Conservation (phyloP, 83 land plant species). For the Larix sibirica region DNA sequence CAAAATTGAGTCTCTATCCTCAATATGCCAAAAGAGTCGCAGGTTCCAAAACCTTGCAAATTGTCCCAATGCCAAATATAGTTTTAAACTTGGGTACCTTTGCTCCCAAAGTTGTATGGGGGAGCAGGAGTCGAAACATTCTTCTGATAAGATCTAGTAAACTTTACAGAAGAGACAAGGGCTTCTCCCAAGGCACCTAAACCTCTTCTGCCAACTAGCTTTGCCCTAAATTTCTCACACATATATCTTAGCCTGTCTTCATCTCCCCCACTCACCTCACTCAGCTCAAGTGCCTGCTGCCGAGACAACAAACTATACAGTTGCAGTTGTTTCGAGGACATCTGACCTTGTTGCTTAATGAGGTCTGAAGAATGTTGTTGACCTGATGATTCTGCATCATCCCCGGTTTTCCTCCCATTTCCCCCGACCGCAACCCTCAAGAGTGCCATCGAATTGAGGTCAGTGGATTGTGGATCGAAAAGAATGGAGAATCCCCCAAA, state of each 20-base stretch:
- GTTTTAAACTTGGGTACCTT: slow-evolving; percentile 15
- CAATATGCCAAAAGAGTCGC: slow-evolving; percentile 1
- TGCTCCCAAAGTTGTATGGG: slow-evolving; percentile 6
- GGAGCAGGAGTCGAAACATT: neutral
- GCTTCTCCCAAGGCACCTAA: slow-evolving; percentile 63
- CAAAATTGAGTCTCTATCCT: slow-evolving; percentile 8
- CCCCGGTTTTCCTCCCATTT: slow-evolving; percentile 30
- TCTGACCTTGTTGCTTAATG: slow-evolving; percentile 23
- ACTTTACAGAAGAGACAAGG: slow-evolving; percentile 49
- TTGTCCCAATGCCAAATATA: neutral
- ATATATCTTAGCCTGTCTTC: slow-evolving; percentile 55
- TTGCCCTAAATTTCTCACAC: slow-evolving; percentile 59
- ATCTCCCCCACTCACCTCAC: slow-evolving; percentile 53
- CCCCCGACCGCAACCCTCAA: slow-evolving; percentile 50
- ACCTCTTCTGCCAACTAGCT: slow-evolving; percentile 76
- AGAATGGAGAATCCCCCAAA: slow-evolving; percentile 72
- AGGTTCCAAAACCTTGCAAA: slow-evolving; percentile 3
- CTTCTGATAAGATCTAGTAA: slow-evolving; percentile 29
- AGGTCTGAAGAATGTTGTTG: slow-evolving; percentile 14
- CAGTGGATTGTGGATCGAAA: slow-evolving; percentile 61
- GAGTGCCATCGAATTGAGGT: slow-evolving; percentile 46
- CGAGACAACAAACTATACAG: slow-evolving; percentile 66
- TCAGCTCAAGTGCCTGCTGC: slow-evolving; percentile 67
- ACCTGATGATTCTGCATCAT: slow-evolving; percentile 7
- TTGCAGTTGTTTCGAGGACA: slow-evolving; percentile 27